These are phyloP conservation scores for Mitosporidium daphniae DNA, from an alignment of 371 early-diverging fungal genomes.

Conservation along the genomic window DNA sequence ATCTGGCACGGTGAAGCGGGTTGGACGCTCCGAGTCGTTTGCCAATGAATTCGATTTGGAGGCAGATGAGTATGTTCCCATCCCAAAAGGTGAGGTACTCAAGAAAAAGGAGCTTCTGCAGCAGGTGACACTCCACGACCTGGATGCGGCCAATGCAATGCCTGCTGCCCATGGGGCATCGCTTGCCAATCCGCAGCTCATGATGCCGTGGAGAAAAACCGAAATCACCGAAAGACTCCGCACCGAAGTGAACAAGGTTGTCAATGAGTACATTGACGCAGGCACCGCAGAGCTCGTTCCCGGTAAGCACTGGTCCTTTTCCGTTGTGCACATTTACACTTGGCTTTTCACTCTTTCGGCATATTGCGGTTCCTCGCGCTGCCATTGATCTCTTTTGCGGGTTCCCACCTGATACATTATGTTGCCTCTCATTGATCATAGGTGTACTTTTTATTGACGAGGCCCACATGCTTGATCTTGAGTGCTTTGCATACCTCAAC, in stretches of 20 bases:
- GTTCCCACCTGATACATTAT: no score
- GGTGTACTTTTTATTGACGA: conserved; percentile 94
- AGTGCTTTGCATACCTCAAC: conserved; percentile 89
- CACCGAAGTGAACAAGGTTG: conserved; percentile 84
- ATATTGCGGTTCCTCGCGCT: no score
- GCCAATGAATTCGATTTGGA: no score
- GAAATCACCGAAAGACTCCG: conserved; percentile 85
- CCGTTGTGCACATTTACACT: no score
- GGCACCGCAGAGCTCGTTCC: conserved; percentile 88
- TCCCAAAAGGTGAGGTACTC: conserved; percentile 95
- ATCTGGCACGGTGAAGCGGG: conserved; percentile 72
- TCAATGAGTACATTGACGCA: conserved; percentile 91
- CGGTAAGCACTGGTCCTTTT: no score
- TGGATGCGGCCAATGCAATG: conserved; percentile 88
- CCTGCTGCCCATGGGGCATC: conserved; percentile 59
- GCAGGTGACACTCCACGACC: conserved; percentile 84
- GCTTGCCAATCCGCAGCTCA: no score
- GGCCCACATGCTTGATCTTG: conserved; percentile 92
- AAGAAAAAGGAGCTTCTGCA: conserved; percentile 73
- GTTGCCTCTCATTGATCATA: no score
- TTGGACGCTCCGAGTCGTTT: conserved; percentile 70
- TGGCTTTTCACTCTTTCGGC: no score
- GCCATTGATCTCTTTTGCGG: no score
- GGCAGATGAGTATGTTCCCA: conserved; percentile 68
- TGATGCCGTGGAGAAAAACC: no score